These are phyloP conservation scores for Chrysanthemum lavandulifolium DNA, from an alignment of 129 eudicot species.

Conservation along the genomic window DNA sequence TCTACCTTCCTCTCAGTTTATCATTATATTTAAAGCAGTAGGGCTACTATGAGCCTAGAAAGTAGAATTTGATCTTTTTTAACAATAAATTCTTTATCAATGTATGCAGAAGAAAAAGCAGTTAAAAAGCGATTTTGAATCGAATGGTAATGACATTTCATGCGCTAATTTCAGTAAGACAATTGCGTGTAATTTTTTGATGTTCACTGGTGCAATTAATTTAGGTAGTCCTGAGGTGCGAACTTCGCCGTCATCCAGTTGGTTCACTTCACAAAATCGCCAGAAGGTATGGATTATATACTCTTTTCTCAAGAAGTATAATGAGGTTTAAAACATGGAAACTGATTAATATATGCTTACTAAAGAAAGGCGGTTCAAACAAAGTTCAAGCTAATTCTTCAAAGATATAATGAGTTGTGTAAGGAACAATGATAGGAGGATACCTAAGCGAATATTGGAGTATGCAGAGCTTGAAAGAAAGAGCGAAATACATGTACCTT, in stretches of 20 bases:
- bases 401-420: no score
- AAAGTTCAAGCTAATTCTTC: no score
- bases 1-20: conserved; percentile 20
- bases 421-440: not conserved
- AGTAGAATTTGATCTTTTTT: not conserved
- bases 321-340: not conserved
- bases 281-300: conserved; percentile 48
- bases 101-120: conserved; percentile 57
- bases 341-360: conserved; percentile 10
- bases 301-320: not conserved
- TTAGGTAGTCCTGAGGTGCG: conserved; percentile 50
- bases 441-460: not conserved
- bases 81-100: conserved; percentile 11
- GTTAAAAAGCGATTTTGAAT: conserved; percentile 46
- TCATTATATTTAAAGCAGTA: not conserved
- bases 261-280: conserved; percentile 89
- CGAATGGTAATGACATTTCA: conserved; percentile 50
- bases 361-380: not conserved
- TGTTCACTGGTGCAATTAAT: conserved; percentile 14
- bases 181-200: conserved; percentile 3
- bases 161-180: not conserved
- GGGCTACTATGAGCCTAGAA: conserved; percentile 18
- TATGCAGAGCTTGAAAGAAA: not conserved
- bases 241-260: conserved; percentile 51
- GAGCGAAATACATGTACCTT: not conserved